Evolutionary conservation across 75 land plant genomes (phyloP).

Genomic region (Cupressus sempervirens): DNA sequence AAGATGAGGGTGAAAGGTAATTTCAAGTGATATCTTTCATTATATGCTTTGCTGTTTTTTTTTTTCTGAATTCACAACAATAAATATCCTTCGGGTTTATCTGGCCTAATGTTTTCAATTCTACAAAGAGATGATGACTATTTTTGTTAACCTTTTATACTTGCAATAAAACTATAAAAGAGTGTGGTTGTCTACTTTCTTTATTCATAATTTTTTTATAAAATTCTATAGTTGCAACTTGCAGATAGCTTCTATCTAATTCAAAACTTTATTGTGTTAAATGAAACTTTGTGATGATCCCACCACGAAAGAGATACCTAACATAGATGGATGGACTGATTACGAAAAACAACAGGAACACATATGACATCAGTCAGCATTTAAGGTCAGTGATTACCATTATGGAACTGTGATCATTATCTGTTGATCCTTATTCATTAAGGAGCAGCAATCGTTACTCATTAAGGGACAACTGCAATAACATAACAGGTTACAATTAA

Average conservation of each 20-base stretch:
- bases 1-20: slow-evolving; percentile 67
- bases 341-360: too few species aligned
- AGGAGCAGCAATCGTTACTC: too few species aligned
- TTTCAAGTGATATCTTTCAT: background rate
- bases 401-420: too few species aligned
- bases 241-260: background rate
- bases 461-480: too few species aligned
- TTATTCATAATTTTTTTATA: background rate
- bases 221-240: background rate
- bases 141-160: background rate
- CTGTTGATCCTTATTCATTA: too few species aligned
- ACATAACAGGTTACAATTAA: too few species aligned
- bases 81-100: background rate
- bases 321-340: too few species aligned
- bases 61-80: background rate
- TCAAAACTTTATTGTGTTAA: too few species aligned
- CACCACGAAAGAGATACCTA: too few species aligned
- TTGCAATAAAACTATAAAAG: background rate
- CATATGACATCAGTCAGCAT: too few species aligned
- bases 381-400: too few species aligned
- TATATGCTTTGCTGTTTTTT: background rate
- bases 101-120: background rate
- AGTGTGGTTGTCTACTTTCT: background rate
- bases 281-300: too few species aligned
- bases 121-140: background rate